Evolutionary conservation across 352 stramenopile species (phyloP).

Genomic region (Thalassiosira exigua): DNA sequence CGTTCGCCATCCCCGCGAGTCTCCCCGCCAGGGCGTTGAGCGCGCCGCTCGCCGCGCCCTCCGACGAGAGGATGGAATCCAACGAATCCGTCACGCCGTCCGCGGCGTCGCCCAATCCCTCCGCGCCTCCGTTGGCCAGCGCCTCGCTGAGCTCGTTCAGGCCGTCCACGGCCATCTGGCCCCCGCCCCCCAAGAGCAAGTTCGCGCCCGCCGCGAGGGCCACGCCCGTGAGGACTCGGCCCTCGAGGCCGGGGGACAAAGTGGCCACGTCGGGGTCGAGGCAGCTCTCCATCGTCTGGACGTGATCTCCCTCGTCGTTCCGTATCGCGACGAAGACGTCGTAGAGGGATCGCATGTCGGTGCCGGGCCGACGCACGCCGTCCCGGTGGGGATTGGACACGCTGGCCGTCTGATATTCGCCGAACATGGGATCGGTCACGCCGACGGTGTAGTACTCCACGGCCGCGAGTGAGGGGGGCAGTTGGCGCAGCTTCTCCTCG

Average conservation of each 20-base stretch:
- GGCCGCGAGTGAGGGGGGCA: constrained; percentile 57
- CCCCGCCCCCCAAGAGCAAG: constrained; percentile 21
- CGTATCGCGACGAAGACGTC: constrained; percentile 62
- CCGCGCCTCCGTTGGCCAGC: constrained; percentile 2
- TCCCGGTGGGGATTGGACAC: constrained; percentile 26
- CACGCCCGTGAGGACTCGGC: constrained; percentile 54
- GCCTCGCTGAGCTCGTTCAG: neutral
- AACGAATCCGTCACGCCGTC: constrained; percentile 35
- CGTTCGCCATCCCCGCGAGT: constrained; percentile 35
- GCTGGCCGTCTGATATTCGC: constrained; percentile 66
- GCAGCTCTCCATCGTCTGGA: constrained; percentile 58
- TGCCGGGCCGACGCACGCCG: constrained; percentile 42
- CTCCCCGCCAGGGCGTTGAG: constrained; percentile 38
- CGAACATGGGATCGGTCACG: constrained; percentile 66
- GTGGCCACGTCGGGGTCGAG: constrained; percentile 50
- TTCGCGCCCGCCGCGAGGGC: constrained; percentile 36
- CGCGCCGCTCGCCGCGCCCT: constrained; percentile 1
- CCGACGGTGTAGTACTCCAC: constrained; percentile 74
- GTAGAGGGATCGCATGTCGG: constrained; percentile 47
- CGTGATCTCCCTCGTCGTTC: constrained; percentile 63
- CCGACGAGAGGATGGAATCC: constrained; percentile 27
- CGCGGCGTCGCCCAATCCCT: constrained; percentile 23
- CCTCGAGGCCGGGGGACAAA: constrained; percentile 51
- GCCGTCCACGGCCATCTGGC: constrained; percentile 6
- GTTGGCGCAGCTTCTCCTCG: constrained; percentile 53